A percentile compares a stretch with the other conserved stretches of the same genome.
phyloP scores from a whole-genome alignment of 2,329 filamentous ascomycete genomes.

The Sordariomycetes sp. region DNA sequence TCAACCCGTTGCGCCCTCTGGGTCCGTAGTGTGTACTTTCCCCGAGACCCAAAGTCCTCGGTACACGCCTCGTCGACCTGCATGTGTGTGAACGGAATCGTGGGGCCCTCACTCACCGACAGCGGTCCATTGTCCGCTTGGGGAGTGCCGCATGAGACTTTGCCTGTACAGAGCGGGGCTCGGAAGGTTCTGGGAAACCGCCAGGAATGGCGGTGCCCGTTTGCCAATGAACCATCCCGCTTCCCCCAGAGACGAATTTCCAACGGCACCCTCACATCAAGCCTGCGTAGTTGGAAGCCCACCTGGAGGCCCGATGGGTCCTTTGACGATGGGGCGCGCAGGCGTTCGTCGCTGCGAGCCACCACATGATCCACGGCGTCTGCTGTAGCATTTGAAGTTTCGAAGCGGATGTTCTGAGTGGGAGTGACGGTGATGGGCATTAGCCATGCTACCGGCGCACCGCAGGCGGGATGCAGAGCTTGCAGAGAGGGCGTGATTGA shows the following conservation, averaged over 20 bases:
- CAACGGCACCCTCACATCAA: too few relatives aligned
- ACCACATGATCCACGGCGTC: background rate
- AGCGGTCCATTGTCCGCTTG: background rate
- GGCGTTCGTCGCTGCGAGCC: background rate
- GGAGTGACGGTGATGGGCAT: background rate
- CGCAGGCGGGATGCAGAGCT: background rate
- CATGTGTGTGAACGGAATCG: background rate
- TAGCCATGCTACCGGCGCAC: background rate
- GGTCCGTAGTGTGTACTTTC: background rate
- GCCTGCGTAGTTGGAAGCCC: background rate
- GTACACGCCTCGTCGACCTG: background rate
- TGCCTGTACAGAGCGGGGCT: background rate
- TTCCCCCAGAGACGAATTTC: too few relatives aligned
- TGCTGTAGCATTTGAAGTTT: background rate
- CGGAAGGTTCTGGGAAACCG: too few relatives aligned
- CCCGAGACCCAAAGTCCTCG: background rate
- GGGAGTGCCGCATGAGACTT: background rate
- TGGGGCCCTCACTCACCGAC: background rate
- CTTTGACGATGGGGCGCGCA: background rate
- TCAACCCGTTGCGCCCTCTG: background rate
- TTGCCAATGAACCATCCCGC: too few relatives aligned
- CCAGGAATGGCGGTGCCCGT: too few relatives aligned
- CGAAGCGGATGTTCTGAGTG: background rate
- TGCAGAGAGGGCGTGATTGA: background rate
- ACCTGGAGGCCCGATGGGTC: background rate